A percentile compares a stretch with the other conserved stretches of the same genome.
Evolutionary conservation across 78 protist genomes (phyloP).

Genomic region (Mantamonas sphyraenae): DNA sequence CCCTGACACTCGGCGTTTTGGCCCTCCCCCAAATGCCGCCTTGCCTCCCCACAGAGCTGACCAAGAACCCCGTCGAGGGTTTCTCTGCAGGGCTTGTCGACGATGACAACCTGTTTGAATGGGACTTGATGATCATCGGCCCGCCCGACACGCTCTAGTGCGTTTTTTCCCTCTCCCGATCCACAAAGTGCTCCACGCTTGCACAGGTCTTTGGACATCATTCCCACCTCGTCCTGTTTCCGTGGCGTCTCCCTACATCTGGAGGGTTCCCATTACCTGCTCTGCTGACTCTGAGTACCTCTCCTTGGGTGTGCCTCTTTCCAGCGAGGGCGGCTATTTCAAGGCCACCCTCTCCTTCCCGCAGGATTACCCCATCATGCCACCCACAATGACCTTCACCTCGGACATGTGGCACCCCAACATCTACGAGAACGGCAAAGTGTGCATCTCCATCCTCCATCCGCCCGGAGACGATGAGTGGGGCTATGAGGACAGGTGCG

Average conservation of each 20-base stretch:
- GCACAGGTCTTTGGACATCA: too few relatives aligned
- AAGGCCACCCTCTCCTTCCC: constrained; percentile 64
- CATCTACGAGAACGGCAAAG: constrained; percentile 75
- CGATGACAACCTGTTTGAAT: constrained; percentile 76
- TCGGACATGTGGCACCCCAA: constrained; percentile 74
- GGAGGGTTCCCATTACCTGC: too few relatives aligned
- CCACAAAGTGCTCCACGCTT: too few relatives aligned
- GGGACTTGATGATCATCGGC: constrained; percentile 83
- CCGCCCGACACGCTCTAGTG: constrained; percentile 78
- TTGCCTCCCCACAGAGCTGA: constrained; percentile 30
- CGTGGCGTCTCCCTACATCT: too few relatives aligned
- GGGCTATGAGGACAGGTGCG: constrained; percentile 86
- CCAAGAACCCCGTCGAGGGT: constrained; percentile 79
- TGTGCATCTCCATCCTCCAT: constrained; percentile 94
- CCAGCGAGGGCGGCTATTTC: constrained; percentile 83
- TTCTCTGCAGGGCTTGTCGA: constrained; percentile 85
- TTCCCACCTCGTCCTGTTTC: too few relatives aligned
- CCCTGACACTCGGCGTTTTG: too few relatives aligned
- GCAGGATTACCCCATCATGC: constrained; percentile 67
- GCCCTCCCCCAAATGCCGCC: too few relatives aligned
- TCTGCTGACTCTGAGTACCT: too few relatives aligned
- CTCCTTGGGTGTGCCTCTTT: neutral
- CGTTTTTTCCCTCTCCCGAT: neutral
- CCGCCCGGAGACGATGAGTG: constrained; percentile 85
- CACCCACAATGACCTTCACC: constrained; percentile 79